These are phyloP conservation scores for Ballota nigra DNA, from an alignment of 257 asterid genomes.

Conservation along the genomic window DNA sequence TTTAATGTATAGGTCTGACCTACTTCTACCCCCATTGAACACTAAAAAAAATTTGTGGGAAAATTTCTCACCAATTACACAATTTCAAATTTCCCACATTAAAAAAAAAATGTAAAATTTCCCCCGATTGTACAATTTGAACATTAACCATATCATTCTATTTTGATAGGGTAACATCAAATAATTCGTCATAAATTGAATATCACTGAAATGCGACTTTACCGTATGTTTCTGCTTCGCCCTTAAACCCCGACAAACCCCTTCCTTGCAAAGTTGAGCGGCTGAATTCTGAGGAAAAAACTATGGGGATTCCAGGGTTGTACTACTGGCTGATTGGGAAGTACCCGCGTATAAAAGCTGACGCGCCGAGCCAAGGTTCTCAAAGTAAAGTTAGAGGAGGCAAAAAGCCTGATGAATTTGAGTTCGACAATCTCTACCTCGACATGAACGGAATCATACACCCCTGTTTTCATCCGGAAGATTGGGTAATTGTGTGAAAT, in stretches of 20 bases:
- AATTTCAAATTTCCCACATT: too few species aligned
- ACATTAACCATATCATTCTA: too few species aligned
- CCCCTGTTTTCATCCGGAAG: constrained; percentile 69
- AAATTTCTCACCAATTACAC: too few species aligned
- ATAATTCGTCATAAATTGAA: too few species aligned
- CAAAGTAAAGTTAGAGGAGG: too few species aligned
- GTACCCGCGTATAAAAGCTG: constrained; percentile 39
- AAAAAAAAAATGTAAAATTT: too few species aligned
- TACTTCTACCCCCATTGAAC: too few species aligned
- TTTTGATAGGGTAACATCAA: too few species aligned
- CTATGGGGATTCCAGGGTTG: constrained; percentile 67
- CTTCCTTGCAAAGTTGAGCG: not conserved
- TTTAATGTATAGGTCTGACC: too few species aligned
- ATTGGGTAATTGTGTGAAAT: constrained; percentile 33
- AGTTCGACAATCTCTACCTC: constrained; percentile 59
- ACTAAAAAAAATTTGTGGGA: too few species aligned
- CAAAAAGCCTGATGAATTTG: constrained; percentile 53
- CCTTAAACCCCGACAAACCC: constrained; percentile 25
- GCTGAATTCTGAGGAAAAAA: not conserved
- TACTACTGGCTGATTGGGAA: constrained; percentile 48
- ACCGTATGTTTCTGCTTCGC: not conserved
- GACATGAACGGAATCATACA: constrained; percentile 70
- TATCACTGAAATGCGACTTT: too few species aligned
- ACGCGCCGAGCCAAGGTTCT: constrained; percentile 33
- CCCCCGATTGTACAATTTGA: too few species aligned